Evolutionary conservation across 768 basidiomycete genomes (phyloP), one percentile per base, ranked within the genome.

Genomic region (Cubamyces lactineus): DNA sequence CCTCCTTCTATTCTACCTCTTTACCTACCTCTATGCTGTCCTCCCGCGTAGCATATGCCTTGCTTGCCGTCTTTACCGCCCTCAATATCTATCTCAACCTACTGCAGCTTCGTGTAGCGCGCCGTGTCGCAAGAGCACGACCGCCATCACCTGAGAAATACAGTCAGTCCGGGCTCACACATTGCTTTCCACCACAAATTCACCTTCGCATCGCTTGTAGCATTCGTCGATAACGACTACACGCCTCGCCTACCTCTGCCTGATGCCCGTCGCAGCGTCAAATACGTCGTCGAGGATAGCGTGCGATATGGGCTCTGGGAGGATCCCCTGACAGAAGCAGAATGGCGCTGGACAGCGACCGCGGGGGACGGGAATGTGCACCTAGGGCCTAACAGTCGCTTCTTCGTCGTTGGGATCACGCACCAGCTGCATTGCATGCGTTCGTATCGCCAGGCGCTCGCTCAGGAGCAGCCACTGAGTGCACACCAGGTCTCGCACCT

Each of bases 341-440:
- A 76, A 54, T 79, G 75, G 75, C 66, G 63, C 24, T 69, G 69
- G 21, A 65, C 72, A 6, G 67, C 69, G 16, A 70, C 73, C 6
- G 58, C 69, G 26, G 66, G 64, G n/a, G 60, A 62, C 43, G 71
- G 71, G 26, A 69, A 70, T 63, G 65, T 69, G 8, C 70, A 66
- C 52, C 65, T 70, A 41, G 73, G 73, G 23, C 66, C 68, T 5
- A 50, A 66, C 53, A 61, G 60, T 47, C 69, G 72, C 26, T 62
- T 71, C 47, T 71, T 73, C 67, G 67, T 67, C 40, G 58, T 73
- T 30, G 54, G 64, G 12, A 62, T 69, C 53, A 69, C 63, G 54
- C 70, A 71, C 63, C 59, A 70, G 59, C 45, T 71, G 50, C 70
- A 71, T 54, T 71, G 70, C 60, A 55, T 71, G 42, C 62, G 65